A percentile compares a stretch with the other conserved stretches of the same genome.
Conservation (phyloP, 805 yeast species). For the Candida silvatica region DNA sequence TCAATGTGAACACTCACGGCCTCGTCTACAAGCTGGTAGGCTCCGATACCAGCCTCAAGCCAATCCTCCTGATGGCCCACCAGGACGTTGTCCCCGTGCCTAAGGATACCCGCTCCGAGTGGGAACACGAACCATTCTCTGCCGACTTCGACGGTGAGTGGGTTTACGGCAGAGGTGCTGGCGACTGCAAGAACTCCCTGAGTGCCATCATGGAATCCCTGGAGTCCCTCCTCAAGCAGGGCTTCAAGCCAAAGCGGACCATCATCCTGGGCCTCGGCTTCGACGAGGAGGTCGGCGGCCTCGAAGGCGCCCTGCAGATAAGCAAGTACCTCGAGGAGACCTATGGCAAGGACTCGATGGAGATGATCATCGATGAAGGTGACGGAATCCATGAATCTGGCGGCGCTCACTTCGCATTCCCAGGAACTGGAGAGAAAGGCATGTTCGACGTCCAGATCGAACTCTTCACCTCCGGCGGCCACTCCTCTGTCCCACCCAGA, state of each 20-base stretch:
- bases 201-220: slow-evolving; percentile 30
- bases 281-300: slow-evolving; percentile 69
- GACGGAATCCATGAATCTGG: slow-evolving; percentile 28
- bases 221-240: slow-evolving; percentile 19
- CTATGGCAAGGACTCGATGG: slow-evolving; percentile 51
- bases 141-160: slow-evolving; percentile 30
- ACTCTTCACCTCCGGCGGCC: slow-evolving; percentile 47
- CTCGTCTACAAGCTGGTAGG: slow-evolving; percentile 39
- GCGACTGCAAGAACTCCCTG: slow-evolving; percentile 36
- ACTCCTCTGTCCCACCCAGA: slow-evolving; percentile 50
- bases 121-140: slow-evolving; percentile 30
- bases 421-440: slow-evolving; percentile 33
- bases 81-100: slow-evolving; percentile 45
- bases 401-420: slow-evolving; percentile 10
- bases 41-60: slow-evolving; percentile 27
- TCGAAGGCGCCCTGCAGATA: slow-evolving; percentile 50
- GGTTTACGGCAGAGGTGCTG: slow-evolving; percentile 32
- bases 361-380: slow-evolving; percentile 71
- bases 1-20: slow-evolving; percentile 35
- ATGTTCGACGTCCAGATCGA: slow-evolving; percentile 34
- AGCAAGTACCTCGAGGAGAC: slow-evolving; percentile 35
- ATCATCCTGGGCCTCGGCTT: slow-evolving; percentile 59
- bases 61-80: slow-evolving; percentile 39
- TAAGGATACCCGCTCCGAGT: slow-evolving; percentile 27
- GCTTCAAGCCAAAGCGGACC: slow-evolving; percentile 42